Evolutionary conservation across 2,329 filamentous ascomycete genomes (phyloP).

Genomic region (Cercospora sesami): DNA sequence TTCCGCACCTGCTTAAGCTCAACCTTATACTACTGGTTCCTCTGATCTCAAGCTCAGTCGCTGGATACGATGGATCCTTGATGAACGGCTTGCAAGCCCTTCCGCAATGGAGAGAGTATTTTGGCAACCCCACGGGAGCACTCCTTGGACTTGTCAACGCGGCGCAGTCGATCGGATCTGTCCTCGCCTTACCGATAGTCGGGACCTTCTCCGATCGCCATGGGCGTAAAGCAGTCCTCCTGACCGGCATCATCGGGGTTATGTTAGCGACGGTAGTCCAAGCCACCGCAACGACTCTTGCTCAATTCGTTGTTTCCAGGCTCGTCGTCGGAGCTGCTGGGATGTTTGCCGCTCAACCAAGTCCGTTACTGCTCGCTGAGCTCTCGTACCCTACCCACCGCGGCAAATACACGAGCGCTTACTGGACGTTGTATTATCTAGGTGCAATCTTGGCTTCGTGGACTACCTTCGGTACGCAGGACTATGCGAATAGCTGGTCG

Average conservation of each 20-base stretch:
- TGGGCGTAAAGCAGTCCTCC: slow-evolving; percentile 44
- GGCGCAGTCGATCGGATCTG: slow-evolving; percentile 44
- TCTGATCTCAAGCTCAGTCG: slow-evolving; percentile 46
- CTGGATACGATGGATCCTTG: slow-evolving; percentile 50
- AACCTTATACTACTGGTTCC: slow-evolving; percentile 50
- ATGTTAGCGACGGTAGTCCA: slow-evolving; percentile 40
- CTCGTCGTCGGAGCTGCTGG: slow-evolving; percentile 26
- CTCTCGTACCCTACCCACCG: slow-evolving; percentile 29
- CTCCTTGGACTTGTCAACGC: slow-evolving; percentile 44
- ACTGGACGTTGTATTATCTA: slow-evolving; percentile 28
- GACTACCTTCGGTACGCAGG: slow-evolving; percentile 27
- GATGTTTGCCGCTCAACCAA: slow-evolving; percentile 29
- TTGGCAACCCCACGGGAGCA: slow-evolving; percentile 42
- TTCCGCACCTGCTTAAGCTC: slow-evolving; percentile 46
- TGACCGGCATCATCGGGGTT: slow-evolving; percentile 38
- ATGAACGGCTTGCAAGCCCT: slow-evolving; percentile 49
- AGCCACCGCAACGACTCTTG: slow-evolving; percentile 31
- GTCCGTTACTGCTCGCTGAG: slow-evolving; percentile 27
- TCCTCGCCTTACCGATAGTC: slow-evolving; percentile 43
- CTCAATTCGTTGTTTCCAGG: slow-evolving; percentile 27
- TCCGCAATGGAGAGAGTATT: slow-evolving; percentile 44
- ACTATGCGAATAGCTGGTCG: slow-evolving; percentile 39
- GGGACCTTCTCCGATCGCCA: slow-evolving; percentile 44
- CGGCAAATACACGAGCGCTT: slow-evolving; percentile 24
- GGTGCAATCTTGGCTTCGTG: slow-evolving; percentile 29